Conservation (phyloP, 108 stramenopile genomes). For the Cafeteria roenbergensis region DNA sequence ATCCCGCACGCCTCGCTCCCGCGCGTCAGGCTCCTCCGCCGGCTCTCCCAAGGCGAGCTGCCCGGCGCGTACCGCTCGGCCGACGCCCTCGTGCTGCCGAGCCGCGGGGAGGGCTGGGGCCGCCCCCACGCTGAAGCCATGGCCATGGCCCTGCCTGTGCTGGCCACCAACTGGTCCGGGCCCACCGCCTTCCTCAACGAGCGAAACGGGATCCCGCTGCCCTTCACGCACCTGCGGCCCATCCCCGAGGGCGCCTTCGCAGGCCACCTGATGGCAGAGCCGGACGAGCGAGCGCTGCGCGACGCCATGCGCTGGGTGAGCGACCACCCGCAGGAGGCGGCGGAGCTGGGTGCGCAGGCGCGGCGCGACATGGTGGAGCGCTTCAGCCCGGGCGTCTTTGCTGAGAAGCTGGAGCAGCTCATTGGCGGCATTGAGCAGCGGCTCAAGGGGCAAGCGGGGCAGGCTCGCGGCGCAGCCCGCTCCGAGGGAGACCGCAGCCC, state of each 20-base stretch:
- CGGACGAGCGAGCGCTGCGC: too few relatives aligned
- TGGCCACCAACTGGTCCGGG: constrained; percentile 31
- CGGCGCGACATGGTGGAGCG: too few relatives aligned
- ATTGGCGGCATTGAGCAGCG: too few relatives aligned
- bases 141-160: constrained; percentile 27
- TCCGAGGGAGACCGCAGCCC: too few relatives aligned
- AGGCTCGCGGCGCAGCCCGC: too few relatives aligned
- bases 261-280: constrained; percentile 6
- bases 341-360: too few relatives aligned
- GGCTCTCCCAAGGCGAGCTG: background rate
- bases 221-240: background rate
- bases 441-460: too few relatives aligned
- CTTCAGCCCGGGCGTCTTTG: too few relatives aligned
- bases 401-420: too few relatives aligned
- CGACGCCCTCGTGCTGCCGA: constrained; percentile 30
- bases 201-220: background rate
- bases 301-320: too few relatives aligned
- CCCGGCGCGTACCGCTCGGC: constrained; percentile 10
- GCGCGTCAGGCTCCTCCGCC: background rate
- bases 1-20: background rate
- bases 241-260: constrained; percentile 1
- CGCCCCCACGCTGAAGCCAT: constrained; percentile 41
- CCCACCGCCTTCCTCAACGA: constrained; percentile 22
- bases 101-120: constrained; percentile 44
- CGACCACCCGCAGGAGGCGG: too few relatives aligned